These are phyloP conservation scores for Ophiostoma quercus DNA, from an alignment of 2,329 filamentous ascomycete genomes.

Conservation along the genomic window DNA sequence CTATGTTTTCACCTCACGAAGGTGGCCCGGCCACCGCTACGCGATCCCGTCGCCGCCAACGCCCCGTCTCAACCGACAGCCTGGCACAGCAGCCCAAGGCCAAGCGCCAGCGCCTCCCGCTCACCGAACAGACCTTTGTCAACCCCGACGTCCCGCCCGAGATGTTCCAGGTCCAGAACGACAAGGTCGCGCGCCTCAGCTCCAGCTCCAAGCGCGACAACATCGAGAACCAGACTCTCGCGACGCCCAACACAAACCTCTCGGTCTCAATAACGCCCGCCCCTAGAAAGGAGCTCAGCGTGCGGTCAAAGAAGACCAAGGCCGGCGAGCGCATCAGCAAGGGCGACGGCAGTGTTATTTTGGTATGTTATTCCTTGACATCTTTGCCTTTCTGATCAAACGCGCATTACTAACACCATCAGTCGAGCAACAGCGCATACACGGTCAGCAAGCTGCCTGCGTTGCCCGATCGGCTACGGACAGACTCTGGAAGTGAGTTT, in stretches of 20 bases:
- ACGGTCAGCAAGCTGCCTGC: slow-evolving; percentile 78
- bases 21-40: slow-evolving; percentile 52
- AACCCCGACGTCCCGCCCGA: slow-evolving; percentile 49
- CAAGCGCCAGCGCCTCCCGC: slow-evolving; percentile 56
- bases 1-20: slow-evolving; percentile 55
- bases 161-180: slow-evolving; percentile 52
- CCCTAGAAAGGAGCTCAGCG: slow-evolving; percentile 50
- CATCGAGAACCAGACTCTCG: slow-evolving; percentile 38
- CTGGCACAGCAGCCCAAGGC: slow-evolving; percentile 55
- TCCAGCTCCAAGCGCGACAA: slow-evolving; percentile 44
- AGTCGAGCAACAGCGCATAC: slow-evolving; percentile 83
- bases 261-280: slow-evolving; percentile 27
- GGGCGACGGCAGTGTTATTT: slow-evolving; percentile 60
- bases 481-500: slow-evolving; percentile 58
- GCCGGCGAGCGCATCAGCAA: slow-evolving; percentile 59
- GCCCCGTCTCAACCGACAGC: slow-evolving; percentile 52
- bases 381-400: not conserved
- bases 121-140: slow-evolving; percentile 53
- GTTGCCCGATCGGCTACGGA: slow-evolving; percentile 69
- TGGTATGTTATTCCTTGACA: slow-evolving; percentile 43
- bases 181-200: slow-evolving; percentile 45
- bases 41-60: slow-evolving; percentile 57
- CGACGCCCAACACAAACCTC: slow-evolving; percentile 24
- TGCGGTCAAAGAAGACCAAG: slow-evolving; percentile 59
- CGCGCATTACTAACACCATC: not conserved